phyloP scores from a whole-genome alignment of 495 filamentous ascomycete species.

The Penicillium coffeae region DNA sequence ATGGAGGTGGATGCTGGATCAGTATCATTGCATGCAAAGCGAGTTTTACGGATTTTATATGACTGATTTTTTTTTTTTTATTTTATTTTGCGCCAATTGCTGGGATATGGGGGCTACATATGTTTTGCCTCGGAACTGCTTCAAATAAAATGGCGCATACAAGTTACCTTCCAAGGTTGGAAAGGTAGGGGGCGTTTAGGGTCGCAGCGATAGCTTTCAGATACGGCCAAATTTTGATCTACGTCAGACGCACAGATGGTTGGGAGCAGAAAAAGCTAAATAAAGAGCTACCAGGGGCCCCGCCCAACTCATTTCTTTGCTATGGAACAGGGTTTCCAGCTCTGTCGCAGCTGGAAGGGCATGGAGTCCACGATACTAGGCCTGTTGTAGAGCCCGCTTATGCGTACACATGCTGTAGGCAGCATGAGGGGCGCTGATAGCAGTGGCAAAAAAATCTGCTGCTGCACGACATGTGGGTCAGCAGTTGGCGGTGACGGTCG shows the following conservation, averaged over 20 bases:
- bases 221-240: constrained; percentile 26
- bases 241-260: constrained; percentile 18
- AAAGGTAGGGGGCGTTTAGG: constrained; percentile 8
- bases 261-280: constrained; percentile 1
- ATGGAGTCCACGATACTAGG: neutral
- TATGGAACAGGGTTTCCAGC: neutral
- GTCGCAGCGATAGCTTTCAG: constrained; percentile 5
- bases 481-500: constrained; percentile 5
- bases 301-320: neutral
- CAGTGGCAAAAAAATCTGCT: constrained; percentile 3
- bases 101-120: neutral
- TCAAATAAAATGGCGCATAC: constrained; percentile 4
- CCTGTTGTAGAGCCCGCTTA: constrained; percentile 1
- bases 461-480: constrained; percentile 6
- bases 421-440: too few species aligned
- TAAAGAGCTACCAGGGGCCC: constrained; percentile 1
- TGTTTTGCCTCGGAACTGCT: neutral
- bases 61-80: constrained; percentile 2
- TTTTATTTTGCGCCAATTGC: neutral
- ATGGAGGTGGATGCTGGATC: neutral
- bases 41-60: constrained; percentile 1
- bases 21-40: neutral
- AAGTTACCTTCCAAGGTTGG: too few species aligned
- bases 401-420: neutral
- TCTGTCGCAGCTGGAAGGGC: neutral